phyloP scores from a whole-genome alignment of 192 early-diverging fungal genomes.

The Coemansia sp. region DNA sequence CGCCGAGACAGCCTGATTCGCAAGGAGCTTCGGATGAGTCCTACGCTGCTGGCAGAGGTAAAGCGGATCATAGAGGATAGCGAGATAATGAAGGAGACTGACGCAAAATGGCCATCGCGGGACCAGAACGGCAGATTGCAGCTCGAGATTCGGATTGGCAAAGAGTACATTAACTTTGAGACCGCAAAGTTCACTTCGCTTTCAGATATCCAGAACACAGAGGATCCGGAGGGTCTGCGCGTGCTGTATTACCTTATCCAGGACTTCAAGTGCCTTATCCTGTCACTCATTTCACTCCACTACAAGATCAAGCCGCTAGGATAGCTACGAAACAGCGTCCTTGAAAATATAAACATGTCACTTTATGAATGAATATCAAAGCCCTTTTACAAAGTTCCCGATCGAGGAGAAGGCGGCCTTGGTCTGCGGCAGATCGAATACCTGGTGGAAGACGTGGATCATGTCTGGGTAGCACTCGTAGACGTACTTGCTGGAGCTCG shows the following conservation, averaged over 20 bases:
- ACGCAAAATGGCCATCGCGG: slow-evolving; percentile 85
- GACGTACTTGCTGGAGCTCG: slow-evolving; percentile 6
- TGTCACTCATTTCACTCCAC: slow-evolving; percentile 92
- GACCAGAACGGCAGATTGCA: slow-evolving; percentile 91
- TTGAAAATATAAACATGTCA: not conserved
- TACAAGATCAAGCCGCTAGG: slow-evolving; percentile 74
- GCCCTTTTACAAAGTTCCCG: slow-evolving; percentile 31
- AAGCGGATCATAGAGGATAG: slow-evolving; percentile 87
- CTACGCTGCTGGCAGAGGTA: slow-evolving; percentile 79
- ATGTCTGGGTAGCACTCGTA: slow-evolving; percentile 49
- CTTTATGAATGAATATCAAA: too few species aligned
- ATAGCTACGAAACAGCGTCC: not conserved
- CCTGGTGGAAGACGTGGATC: slow-evolving; percentile 51
- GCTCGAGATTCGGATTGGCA: slow-evolving; percentile 88
- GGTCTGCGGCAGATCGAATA: slow-evolving; percentile 20
- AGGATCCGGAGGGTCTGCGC: slow-evolving; percentile 92
- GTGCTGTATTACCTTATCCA: slow-evolving; percentile 97
- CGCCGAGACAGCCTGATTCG: slow-evolving; percentile 94
- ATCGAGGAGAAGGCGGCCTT: slow-evolving; percentile 23
- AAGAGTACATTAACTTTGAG: slow-evolving; percentile 77
- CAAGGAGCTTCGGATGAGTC: slow-evolving; percentile 84
- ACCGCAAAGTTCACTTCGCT: slow-evolving; percentile 91
- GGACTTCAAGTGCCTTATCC: slow-evolving; percentile 94
- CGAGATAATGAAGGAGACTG: slow-evolving; percentile 93
- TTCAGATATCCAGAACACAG: slow-evolving; percentile 82